These are phyloP conservation scores for Penicillium frequentans DNA, from an alignment of 2,329 filamentous ascomycete genomes.

Conservation along the genomic window DNA sequence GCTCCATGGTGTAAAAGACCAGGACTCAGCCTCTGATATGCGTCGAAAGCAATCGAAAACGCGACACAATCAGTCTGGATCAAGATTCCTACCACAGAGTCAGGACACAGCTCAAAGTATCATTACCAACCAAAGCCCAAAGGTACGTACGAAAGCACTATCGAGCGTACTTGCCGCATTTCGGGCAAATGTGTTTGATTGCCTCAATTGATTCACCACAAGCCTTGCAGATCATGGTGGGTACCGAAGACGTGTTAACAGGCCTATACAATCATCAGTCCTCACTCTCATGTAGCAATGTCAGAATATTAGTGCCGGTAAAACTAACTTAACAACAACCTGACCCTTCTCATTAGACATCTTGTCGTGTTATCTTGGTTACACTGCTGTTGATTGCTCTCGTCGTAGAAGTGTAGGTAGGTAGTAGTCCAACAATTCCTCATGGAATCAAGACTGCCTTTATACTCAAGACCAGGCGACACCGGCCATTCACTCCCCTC, in stretches of 20 bases:
- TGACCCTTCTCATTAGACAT: neutral
- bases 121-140: neutral
- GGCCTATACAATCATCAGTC: neutral
- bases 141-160: neutral
- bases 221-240: constrained; percentile 5
- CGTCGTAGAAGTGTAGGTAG: too few species aligned
- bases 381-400: too few species aligned
- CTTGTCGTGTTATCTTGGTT: neutral
- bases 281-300: neutral
- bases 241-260: neutral
- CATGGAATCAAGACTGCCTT: neutral
- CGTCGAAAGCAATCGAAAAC: neutral
- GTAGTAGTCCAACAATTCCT: too few species aligned
- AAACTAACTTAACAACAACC: neutral
- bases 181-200: constrained; percentile 5
- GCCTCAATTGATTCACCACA: constrained; percentile 4
- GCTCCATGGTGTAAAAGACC: neutral
- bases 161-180: constrained; percentile 8
- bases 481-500: neutral
- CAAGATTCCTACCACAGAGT: neutral
- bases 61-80: neutral
- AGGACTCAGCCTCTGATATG: neutral
- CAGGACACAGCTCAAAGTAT: neutral
- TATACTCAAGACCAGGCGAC: neutral
- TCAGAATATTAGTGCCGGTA: neutral